Evolutionary conservation across 805 yeast species (phyloP).

Genomic region (Torulaspora delbrueckii): DNA sequence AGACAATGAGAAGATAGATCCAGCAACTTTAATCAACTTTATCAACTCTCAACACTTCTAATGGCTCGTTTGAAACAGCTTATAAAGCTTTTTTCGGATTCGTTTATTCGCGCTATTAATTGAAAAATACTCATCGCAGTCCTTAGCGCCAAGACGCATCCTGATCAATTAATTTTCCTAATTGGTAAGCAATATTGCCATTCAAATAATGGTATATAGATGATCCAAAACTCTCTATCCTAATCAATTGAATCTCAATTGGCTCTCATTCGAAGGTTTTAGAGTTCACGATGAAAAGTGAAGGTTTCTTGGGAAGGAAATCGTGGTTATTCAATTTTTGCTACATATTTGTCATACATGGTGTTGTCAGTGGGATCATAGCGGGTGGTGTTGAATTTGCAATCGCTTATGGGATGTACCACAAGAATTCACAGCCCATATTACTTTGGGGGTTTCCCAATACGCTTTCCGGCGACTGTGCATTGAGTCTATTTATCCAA

Average conservation of each 20-base stretch:
- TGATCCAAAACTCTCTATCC: not conserved
- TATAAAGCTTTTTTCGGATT: not conserved
- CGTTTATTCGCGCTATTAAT: constrained; percentile 1
- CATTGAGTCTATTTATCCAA: constrained; percentile 22
- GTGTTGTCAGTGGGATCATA: constrained; percentile 20
- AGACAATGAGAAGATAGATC: too few relatives aligned
- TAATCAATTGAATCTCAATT: not conserved
- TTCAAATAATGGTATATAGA: not conserved
- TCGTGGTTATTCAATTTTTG: constrained; percentile 9
- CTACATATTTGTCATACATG: constrained; percentile 15
- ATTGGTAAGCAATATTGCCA: not conserved
- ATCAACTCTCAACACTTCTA: too few relatives aligned
- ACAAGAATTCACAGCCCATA: constrained; percentile 8
- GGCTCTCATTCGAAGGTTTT: not conserved
- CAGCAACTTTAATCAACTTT: too few relatives aligned
- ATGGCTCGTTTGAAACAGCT: not conserved
- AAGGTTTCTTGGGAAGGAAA: not conserved
- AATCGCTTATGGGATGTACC: constrained; percentile 29
- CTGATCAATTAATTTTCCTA: constrained; percentile 1
- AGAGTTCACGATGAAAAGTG: not conserved
- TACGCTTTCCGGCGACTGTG: constrained; percentile 29
- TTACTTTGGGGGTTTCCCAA: constrained; percentile 29
- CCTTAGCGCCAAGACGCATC: not conserved
- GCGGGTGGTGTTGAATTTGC: constrained; percentile 29
- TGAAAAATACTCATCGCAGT: constrained; percentile 4